Evolutionary conservation across 1,284 basidiomycete species (phyloP).

Genomic region (Trichosporon inkin): DNA sequence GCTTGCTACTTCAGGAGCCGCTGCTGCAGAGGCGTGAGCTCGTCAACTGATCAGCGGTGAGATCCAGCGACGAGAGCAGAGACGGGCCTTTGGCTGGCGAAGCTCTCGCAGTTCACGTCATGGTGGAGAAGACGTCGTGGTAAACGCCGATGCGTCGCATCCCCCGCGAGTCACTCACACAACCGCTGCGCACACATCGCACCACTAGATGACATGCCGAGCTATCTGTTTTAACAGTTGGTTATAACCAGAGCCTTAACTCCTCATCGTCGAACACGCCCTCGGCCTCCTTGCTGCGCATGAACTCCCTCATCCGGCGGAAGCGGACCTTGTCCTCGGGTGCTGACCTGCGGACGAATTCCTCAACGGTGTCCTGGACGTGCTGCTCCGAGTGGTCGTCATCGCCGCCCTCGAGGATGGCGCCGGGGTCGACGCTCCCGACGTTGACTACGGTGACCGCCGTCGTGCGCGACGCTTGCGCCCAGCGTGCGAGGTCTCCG

Average conservation of each 20-base stretch:
- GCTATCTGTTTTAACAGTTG: no score
- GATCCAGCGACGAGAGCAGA: no score
- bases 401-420: background rate
- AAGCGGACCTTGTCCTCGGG: background rate
- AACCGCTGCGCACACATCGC: no score
- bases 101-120: no score
- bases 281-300: background rate
- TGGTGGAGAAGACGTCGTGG: no score
- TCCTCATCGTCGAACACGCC: constrained; percentile 7
- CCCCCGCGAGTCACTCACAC: no score
- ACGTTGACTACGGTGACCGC: background rate
- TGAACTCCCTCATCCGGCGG: background rate
- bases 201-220: background rate
- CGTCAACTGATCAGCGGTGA: no score
- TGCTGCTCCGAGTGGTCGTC: background rate
- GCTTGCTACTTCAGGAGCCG: no score
- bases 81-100: no score
- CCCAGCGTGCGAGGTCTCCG: background rate
- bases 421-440: background rate
- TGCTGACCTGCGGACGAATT: background rate
- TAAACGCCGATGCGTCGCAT: no score
- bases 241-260: background rate
- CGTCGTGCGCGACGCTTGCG: background rate
- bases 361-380: background rate
- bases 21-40: no score